A percentile compares a stretch with the other conserved stretches of the same genome.
These are phyloP conservation scores for Heterobasidion occidentale DNA, from an alignment of 1,284 basidiomycete genomes.

Conservation along the genomic window DNA sequence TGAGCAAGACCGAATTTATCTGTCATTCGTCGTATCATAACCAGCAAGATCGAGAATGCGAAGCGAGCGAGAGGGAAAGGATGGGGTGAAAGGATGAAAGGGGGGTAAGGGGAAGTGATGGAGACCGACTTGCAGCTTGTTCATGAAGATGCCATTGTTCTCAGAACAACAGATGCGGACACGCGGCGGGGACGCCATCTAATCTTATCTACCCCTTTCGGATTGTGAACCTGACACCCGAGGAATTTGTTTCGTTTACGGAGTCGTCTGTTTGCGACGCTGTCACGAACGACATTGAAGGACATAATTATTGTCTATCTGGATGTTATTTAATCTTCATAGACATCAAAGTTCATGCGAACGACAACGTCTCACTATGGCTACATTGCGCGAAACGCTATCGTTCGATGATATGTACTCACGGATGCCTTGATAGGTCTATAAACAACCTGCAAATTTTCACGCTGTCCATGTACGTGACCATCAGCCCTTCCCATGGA, in stretches of 20 bases:
- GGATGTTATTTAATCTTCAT: background rate
- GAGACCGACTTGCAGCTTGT: background rate
- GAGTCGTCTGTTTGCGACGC: background rate
- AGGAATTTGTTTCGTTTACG: background rate
- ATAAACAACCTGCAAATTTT: background rate
- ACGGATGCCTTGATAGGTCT: no score
- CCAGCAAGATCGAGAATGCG: background rate
- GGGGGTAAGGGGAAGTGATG: background rate
- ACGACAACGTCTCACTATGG: no score
- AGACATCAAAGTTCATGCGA: background rate
- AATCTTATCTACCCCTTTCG: background rate
- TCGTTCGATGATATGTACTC: no score
- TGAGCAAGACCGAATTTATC: conserved; percentile 29
- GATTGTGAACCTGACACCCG: background rate
- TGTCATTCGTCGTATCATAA: conserved; percentile 36
- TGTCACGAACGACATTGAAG: background rate
- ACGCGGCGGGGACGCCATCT: background rate
- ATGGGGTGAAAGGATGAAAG: background rate
- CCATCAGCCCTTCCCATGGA: conserved; percentile 4
- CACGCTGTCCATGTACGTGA: background rate
- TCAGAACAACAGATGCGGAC: background rate
- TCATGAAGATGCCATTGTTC: conserved; percentile 2
- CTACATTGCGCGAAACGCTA: no score
- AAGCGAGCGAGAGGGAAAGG: background rate
- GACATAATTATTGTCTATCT: background rate